Evolutionary conservation across 2,329 filamentous ascomycete genomes (phyloP), one percentile per base, ranked within the genome.

Genomic region (Blumeria graminis): DNA sequence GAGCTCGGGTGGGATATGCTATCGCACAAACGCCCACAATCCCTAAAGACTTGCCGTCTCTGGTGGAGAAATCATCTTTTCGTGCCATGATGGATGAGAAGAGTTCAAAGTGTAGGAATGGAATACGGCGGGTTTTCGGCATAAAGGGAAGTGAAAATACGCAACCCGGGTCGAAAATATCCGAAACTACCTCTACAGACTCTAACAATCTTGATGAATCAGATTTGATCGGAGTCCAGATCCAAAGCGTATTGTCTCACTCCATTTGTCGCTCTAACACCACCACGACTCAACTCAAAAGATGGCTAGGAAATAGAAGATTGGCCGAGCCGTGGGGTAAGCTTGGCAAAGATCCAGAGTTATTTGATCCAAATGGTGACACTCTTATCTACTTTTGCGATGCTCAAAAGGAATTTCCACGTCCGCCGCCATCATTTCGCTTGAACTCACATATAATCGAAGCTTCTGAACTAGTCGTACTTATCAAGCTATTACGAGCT

Each of bases 281-380:
- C 72, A 0, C 68, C 70, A 2, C 16, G 22, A 16, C 36, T 6
- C 32, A 52, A 18, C 72, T 77, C 57, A 76, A 72, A 61, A 72
- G 74, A 11, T 79, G 75, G 75, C 67, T 73, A 11, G 76, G 76
- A 0, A 69, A 66, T 3, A 74, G 75, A 0, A 67, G 71, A 13
- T 70, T 72, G 0, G 69, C 72, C 0, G 71, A 74, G 55, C 68
- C 71, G 34, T 78, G 76, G 76, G 77, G 76, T 61, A 77, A 77
- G 62, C 67, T 78, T 1, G 70, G 74, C 9, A 77, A 78, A 62
- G 77, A 80, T 53, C 75, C 76, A 1, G 77, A 80, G 60, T 65
- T 80, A 1, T 81, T 77, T 77, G 75, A 80, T 61, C 72, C 73
- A 0, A 76, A 77, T 57, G 77, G 77, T 22, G 77, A 81, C 58